Percentiles rank a stretch among this genome's conserved stretches.
phyloP scores from a whole-genome alignment of 129 eudicot species.

The Glebionis coronaria region DNA sequence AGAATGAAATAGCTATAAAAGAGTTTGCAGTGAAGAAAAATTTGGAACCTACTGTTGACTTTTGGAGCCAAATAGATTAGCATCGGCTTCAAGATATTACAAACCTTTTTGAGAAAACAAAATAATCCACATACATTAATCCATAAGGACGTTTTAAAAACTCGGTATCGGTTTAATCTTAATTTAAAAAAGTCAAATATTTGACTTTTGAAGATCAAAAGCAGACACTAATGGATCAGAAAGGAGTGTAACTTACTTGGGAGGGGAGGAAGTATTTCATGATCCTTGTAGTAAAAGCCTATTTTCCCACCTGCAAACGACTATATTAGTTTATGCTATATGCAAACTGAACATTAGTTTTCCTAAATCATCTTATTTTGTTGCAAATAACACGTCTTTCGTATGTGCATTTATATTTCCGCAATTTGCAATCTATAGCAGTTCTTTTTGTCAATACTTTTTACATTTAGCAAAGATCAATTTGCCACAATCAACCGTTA shows the following conservation, averaged over 20 bases:
- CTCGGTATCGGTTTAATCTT: neutral
- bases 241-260: slow-evolving; percentile 51
- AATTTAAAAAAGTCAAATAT: neutral
- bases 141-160: neutral
- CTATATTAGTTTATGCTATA: neutral
- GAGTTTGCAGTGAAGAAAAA: neutral
- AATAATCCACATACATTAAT: slow-evolving; percentile 2
- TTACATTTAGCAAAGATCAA: neutral
- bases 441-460: neutral
- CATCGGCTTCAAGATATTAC: neutral
- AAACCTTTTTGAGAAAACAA: neutral
- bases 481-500: neutral
- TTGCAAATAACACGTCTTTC: neutral
- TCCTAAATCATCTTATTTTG: neutral
- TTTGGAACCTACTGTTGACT: neutral
- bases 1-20: neutral
- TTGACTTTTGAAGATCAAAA: slow-evolving; percentile 19
- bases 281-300: slow-evolving; percentile 91
- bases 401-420: neutral
- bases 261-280: slow-evolving; percentile 92
- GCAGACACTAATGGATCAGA: neutral
- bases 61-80: slow-evolving; percentile 4
- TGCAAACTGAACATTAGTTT: neutral
- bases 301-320: slow-evolving; percentile 64
- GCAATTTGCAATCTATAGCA: neutral